Evolutionary conservation across 306 rosid species (phyloP).

Genomic region (Astragalus membranaceus): DNA sequence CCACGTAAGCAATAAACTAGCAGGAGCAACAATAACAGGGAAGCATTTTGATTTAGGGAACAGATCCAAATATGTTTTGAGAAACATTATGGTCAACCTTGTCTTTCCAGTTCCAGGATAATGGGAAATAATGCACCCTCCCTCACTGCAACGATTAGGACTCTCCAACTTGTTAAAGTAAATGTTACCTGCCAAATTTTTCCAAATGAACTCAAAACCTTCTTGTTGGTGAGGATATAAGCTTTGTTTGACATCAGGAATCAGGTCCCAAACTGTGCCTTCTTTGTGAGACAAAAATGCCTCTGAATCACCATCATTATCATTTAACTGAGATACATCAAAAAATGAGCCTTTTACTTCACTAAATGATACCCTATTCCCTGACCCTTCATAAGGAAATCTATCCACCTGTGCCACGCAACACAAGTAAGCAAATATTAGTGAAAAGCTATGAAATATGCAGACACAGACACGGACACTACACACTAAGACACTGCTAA

Average conservation of each 20-base stretch:
- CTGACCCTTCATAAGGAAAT: not conserved
- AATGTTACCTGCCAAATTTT: conserved; percentile 22
- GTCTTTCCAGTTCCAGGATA: conserved; percentile 45
- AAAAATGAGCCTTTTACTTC: not conserved
- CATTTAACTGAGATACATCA: not conserved
- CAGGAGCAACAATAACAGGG: conserved; percentile 36
- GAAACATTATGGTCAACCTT: conserved; percentile 27
- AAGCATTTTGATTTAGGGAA: conserved; percentile 23
- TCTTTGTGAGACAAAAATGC: not conserved
- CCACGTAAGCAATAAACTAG: conserved; percentile 30
- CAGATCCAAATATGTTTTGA: conserved; percentile 21
- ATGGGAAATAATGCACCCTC: conserved; percentile 41
- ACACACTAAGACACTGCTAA: too few relatives aligned
- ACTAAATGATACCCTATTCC: not conserved
- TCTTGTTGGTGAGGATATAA: conserved; percentile 36
- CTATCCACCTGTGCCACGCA: conserved; percentile 13
- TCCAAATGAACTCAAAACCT: conserved; percentile 43
- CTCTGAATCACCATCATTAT: not conserved
- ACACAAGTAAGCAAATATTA: not conserved
- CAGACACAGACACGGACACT: too few relatives aligned
- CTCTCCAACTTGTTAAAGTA: conserved; percentile 13
- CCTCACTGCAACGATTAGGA: not conserved
- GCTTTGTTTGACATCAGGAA: conserved; percentile 23
- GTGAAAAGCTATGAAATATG: too few relatives aligned
- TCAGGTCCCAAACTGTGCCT: conserved; percentile 38